Conservation (phyloP, 176 grass and related monocot species). For the Pontederia crassipes region DNA sequence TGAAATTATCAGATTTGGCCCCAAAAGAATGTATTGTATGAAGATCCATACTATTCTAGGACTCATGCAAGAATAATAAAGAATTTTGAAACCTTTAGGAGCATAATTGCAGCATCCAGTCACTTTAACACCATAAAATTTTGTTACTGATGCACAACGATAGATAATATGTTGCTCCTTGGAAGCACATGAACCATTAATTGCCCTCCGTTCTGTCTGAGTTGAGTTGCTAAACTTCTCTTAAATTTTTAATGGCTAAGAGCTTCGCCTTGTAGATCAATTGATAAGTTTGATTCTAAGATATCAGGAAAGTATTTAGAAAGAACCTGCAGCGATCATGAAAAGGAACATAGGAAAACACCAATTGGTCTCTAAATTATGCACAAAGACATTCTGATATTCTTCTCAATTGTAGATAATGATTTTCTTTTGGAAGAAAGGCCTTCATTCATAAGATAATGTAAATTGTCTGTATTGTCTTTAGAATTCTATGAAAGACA, state of each 20-base stretch:
- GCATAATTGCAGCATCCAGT: constrained; percentile 1
- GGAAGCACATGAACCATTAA: constrained; percentile 18
- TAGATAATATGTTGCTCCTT: constrained; percentile 23
- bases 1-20: background rate
- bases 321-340: background rate
- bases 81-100: constrained; percentile 14
- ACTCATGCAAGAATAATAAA: background rate
- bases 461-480: no score
- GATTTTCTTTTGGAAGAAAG: no score
- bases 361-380: no score
- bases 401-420: no score
- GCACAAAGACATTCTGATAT: no score
- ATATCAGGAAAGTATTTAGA: constrained; percentile 53
- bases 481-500: no score
- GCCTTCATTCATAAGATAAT: no score
- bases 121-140: constrained; percentile 17
- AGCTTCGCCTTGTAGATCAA: constrained; percentile 90
- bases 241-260: constrained; percentile 42
- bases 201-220: constrained; percentile 3
- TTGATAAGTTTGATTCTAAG: constrained; percentile 61
- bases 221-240: constrained; percentile 51
- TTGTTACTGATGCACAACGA: constrained; percentile 7
- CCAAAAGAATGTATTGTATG: no score
- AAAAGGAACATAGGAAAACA: background rate
- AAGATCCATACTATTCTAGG: no score